These are phyloP conservation scores for Teunomyces panamensis DNA, from an alignment of 805 yeast species.

Conservation along the genomic window DNA sequence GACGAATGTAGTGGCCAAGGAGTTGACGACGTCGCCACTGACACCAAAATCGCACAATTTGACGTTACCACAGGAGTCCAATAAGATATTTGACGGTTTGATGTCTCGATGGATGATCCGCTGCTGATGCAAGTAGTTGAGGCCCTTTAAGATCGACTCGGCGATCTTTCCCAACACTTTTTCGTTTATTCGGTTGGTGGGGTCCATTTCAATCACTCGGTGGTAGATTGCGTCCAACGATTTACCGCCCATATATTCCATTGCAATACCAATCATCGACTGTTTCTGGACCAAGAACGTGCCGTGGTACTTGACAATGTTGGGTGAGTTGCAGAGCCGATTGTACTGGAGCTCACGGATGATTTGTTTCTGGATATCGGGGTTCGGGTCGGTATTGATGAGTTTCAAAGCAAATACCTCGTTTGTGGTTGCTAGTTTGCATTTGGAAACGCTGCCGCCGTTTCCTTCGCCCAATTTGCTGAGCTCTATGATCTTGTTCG, in stretches of 20 bases:
- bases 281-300: conserved; percentile 76
- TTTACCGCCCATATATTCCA: conserved; percentile 96
- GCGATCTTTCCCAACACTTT: conserved; percentile 90
- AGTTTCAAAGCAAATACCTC: conserved; percentile 81
- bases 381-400: conserved; percentile 73
- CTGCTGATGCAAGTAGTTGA: conserved; percentile 83
- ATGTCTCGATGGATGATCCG: conserved; percentile 93
- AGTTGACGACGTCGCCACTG: conserved; percentile 93
- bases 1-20: conserved; percentile 92
- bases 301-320: conserved; percentile 90
- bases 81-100: conserved; percentile 88
- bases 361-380: conserved; percentile 86
- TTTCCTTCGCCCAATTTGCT: conserved; percentile 88
- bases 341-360: conserved; percentile 88
- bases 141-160: conserved; percentile 77
- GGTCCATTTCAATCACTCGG: conserved; percentile 56
- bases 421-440: conserved; percentile 45
- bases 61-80: conserved; percentile 75
- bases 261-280: conserved; percentile 85
- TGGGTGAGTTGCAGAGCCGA: conserved; percentile 74
- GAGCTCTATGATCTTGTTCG: conserved; percentile 62
- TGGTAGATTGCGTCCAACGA: conserved; percentile 90
- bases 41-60: conserved; percentile 97
- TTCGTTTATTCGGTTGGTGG: conserved; percentile 86
- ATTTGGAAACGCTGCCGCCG: conserved; percentile 86